Evolutionary conservation across 2,329 filamentous ascomycete genomes (phyloP).

Genomic region (Penicillium fuscoglaucum): DNA sequence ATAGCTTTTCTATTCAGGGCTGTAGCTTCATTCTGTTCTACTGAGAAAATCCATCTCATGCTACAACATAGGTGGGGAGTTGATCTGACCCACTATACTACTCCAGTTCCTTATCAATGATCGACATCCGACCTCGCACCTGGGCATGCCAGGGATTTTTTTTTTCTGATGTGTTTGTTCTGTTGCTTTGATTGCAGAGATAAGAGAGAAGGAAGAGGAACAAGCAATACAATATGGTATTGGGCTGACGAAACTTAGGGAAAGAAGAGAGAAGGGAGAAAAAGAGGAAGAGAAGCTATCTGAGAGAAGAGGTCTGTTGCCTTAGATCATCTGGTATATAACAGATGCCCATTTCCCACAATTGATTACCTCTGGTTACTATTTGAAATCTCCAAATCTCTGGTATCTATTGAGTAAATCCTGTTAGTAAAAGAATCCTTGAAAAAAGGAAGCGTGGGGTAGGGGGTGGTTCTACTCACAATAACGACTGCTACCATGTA

Average conservation of each 20-base stretch:
- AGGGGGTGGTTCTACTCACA: not conserved
- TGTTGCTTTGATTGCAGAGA: too few species aligned
- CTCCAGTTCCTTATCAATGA: slow-evolving; percentile 15
- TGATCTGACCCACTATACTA: slow-evolving; percentile 11
- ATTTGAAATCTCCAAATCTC: not conserved
- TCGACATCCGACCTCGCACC: not conserved
- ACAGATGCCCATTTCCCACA: not conserved
- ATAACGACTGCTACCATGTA: not conserved
- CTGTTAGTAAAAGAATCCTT: not conserved
- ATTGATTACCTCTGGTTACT: not conserved
- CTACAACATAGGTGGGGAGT: not conserved
- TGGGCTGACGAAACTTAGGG: too few species aligned
- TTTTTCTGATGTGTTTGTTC: too few species aligned
- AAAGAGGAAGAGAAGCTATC: too few species aligned
- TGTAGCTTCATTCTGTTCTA: not conserved
- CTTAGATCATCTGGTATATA: too few species aligned
- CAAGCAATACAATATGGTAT: too few species aligned
- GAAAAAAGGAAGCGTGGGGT: not conserved
- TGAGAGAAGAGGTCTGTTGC: too few species aligned
- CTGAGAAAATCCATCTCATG: not conserved
- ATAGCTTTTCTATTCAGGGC: too few species aligned
- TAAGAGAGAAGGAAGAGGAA: too few species aligned
- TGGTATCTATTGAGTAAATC: not conserved
- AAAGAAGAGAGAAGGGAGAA: too few species aligned
- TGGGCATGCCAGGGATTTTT: not conserved